A percentile compares a stretch with the other conserved stretches of the same genome.
Evolutionary conservation across 2,329 filamentous ascomycete species (phyloP).

Genomic region (Exophiala mesophila): DNA sequence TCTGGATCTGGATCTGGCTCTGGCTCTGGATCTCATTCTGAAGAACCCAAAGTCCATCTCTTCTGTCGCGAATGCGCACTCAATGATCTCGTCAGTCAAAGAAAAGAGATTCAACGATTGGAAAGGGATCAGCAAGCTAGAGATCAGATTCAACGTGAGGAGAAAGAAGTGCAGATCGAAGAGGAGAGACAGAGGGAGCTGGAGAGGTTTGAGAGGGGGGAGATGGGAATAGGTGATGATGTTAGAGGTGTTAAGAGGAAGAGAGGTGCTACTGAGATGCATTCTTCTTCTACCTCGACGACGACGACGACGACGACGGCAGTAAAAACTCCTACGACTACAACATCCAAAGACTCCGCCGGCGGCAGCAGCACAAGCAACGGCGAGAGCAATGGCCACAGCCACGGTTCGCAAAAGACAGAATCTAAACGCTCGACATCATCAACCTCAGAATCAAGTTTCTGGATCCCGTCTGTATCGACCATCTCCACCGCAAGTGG

Average conservation of each 20-base stretch:
- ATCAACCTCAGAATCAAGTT: constrained; percentile 61
- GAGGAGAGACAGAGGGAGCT: constrained; percentile 68
- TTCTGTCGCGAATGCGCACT: constrained; percentile 96
- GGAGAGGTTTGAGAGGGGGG: constrained; percentile 32
- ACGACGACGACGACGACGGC: background rate
- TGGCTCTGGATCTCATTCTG: too few species aligned
- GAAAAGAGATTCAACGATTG: constrained; percentile 80
- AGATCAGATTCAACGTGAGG: constrained; percentile 58
- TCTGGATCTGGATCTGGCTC: too few species aligned
- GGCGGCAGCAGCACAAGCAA: background rate
- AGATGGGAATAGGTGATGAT: constrained; percentile 22
- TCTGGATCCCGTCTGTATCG: constrained; percentile 86
- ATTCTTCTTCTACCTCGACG: constrained; percentile 52
- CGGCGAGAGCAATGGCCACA: background rate
- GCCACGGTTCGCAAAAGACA: background rate
- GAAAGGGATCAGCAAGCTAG: constrained; percentile 62
- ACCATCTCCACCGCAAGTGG: constrained; percentile 54
- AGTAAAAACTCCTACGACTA: too few species aligned
- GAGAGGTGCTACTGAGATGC: constrained; percentile 74
- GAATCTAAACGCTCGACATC: background rate
- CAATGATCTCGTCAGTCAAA: constrained; percentile 82
- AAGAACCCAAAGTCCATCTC: constrained; percentile 72
- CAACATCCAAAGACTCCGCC: background rate
- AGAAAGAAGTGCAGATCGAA: constrained; percentile 57
- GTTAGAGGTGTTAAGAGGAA: constrained; percentile 54